Conservation (phyloP, 2,329 filamentous ascomycete species). For the Elsinoe perseae region DNA sequence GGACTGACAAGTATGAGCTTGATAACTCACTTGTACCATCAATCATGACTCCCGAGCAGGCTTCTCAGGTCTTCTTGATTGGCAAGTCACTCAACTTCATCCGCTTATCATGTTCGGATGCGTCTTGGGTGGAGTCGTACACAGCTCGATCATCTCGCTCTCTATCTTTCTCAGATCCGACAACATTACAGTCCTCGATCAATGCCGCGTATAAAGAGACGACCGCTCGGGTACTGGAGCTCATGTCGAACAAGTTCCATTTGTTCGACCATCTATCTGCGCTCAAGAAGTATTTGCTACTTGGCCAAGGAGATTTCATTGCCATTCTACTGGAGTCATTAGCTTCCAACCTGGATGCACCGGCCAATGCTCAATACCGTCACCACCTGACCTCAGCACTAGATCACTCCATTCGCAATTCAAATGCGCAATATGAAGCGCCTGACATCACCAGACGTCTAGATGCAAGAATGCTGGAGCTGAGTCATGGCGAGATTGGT, state of each 20-base stretch:
- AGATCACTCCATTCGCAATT: slow-evolving; percentile 93
- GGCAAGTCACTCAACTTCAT: slow-evolving; percentile 98
- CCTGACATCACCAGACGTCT: slow-evolving; percentile 83
- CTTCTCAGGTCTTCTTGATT: slow-evolving; percentile 92
- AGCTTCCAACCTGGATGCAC: slow-evolving; percentile 83
- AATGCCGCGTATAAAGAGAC: slow-evolving; percentile 97
- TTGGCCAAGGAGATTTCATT: slow-evolving; percentile 96
- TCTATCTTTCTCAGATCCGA: slow-evolving; percentile 85
- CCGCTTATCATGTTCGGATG: slow-evolving; percentile 87
- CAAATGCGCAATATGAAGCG: slow-evolving; percentile 92
- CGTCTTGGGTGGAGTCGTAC: slow-evolving; percentile 90
- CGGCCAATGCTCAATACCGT: slow-evolving; percentile 92
- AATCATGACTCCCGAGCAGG: slow-evolving; percentile 88
- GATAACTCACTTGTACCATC: slow-evolving; percentile 80
- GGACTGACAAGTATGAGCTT: slow-evolving; percentile 95
- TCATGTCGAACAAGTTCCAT: slow-evolving; percentile 94
- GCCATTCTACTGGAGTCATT: slow-evolving; percentile 94
- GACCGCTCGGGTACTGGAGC: slow-evolving; percentile 85
- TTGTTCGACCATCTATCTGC: slow-evolving; percentile 87
- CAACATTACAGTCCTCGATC: slow-evolving; percentile 83
- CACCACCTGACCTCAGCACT: slow-evolving; percentile 96
- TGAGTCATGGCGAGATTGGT: slow-evolving; percentile 92
- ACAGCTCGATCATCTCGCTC: slow-evolving; percentile 89
- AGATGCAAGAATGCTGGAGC: slow-evolving; percentile 95
- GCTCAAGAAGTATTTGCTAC: slow-evolving; percentile 86